Conservation (phyloP, 129 eudicot species). For the Lonicera japonica region DNA sequence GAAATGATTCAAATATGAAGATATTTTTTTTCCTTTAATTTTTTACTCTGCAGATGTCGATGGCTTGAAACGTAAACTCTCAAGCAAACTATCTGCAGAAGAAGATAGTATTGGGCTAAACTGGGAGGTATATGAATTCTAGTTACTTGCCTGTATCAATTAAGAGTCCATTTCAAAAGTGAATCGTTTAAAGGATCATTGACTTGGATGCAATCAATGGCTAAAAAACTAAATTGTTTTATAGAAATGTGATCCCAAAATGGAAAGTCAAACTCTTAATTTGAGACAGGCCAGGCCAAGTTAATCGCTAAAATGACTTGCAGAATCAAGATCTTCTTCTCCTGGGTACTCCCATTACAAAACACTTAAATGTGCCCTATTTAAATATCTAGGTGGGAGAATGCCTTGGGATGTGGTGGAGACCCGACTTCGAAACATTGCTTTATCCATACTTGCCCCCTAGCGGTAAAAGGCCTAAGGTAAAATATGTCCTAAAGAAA, state of each 20-base stretch:
- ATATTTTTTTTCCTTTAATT: background rate
- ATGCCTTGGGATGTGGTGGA: constrained; percentile 92
- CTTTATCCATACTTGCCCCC: constrained; percentile 66
- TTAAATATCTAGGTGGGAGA: constrained; percentile 53
- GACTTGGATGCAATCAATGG: too few species aligned
- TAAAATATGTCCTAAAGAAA: constrained; percentile 1
- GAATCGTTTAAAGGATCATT: too few species aligned
- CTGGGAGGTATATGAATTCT: constrained; percentile 58
- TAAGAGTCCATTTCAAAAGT: too few species aligned
- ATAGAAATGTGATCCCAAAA: too few species aligned
- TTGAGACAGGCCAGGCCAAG: background rate
- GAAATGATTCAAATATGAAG: background rate
- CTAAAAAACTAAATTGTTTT: too few species aligned
- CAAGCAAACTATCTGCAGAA: constrained; percentile 50
- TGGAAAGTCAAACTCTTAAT: too few species aligned
- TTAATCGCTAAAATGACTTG: too few species aligned
- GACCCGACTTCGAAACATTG: constrained; percentile 55
- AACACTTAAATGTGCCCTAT: background rate
- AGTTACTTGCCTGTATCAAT: background rate
- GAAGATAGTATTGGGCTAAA: constrained; percentile 35
- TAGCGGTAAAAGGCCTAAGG: constrained; percentile 60
- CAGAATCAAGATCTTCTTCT: too few species aligned
- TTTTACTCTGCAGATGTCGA: constrained; percentile 37
- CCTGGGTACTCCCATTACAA: background rate
- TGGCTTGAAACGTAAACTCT: constrained; percentile 69